Percentiles rank a stretch among this genome's conserved stretches.
Conservation (phyloP, 306 rosid genomes). For the Inga laurina region DNA sequence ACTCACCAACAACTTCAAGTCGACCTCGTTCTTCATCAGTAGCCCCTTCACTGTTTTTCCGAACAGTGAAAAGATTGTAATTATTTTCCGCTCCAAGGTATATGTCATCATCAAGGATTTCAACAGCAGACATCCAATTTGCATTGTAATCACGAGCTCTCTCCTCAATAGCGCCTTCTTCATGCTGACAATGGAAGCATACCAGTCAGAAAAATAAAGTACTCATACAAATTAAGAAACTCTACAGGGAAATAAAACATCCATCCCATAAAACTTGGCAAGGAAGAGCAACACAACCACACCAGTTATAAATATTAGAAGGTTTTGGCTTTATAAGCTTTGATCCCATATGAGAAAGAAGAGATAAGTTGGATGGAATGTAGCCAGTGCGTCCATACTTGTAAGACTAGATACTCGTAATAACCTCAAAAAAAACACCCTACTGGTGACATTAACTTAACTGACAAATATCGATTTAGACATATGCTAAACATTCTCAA, state of each 20-base stretch:
- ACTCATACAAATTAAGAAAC: not conserved
- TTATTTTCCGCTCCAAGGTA: slow-evolving; percentile 83
- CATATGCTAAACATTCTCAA: not conserved
- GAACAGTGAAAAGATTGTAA: slow-evolving; percentile 22
- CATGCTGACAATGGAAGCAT: slow-evolving; percentile 58
- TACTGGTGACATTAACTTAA: not conserved
- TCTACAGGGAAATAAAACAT: not conserved
- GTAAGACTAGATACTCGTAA: not conserved
- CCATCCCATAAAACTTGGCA: not conserved
- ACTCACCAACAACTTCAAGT: slow-evolving; percentile 90
- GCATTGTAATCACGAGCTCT: slow-evolving; percentile 96
- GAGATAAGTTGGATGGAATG: not conserved
- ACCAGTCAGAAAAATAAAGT: slow-evolving; percentile 5
- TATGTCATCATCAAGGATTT: slow-evolving; percentile 91
- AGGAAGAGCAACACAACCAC: not conserved
- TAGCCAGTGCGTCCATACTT: not conserved
- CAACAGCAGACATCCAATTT: slow-evolving; percentile 98
- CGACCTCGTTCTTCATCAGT: slow-evolving; percentile 92
- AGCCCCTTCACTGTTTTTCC: slow-evolving; percentile 81
- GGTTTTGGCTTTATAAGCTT: not conserved
- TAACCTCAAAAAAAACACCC: not conserved
- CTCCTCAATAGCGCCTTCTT: slow-evolving; percentile 98
- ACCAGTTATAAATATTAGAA: not conserved
- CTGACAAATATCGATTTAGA: not conserved
- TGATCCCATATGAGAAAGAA: not conserved